Base-by-base conservation (phyloP, 192 early-diverging fungal genomes). In the Backusella psychrophila region DNA sequence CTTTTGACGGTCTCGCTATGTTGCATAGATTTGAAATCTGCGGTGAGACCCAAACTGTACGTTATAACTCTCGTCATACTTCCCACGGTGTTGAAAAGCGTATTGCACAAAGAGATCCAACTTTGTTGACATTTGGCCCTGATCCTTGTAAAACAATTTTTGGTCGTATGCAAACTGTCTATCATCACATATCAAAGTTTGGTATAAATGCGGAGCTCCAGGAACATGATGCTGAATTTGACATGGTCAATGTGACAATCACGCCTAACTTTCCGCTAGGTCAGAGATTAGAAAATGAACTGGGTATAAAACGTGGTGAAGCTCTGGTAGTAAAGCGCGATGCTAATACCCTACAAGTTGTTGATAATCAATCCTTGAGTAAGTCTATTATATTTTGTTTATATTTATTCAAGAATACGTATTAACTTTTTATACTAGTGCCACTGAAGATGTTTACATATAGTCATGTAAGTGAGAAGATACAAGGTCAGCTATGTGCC, bases 191-290 rank as follows among this genome's bases (percentile, higher is more conserved):
- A 19, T 72, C 72, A 5, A 74, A 71, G 15, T 75, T 81, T 71
- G 73, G 69, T 1, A 49, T 56, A 9, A 75, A 81, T 34, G 76
- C 72, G 17, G 19, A 52, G 23, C 34, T 71, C 6, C 73, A 75
- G 46, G 82, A 83, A 23, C 9, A 6, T 4, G 82, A 83, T 69
- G 75, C 82, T n/a, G 78, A 80, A 53, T 83, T 74, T 68, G 82
- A 83, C 34, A 77, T 80, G 73, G 82, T 83, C 15, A 83, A 83
- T 39, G 78, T 83, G 15, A 83, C 82, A 7, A 74, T 80, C 56
- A 83, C 82, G 4, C 82, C 82, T 3, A 83, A 83, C 66, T 83
- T 83, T 71, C 82, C 82, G 3, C 39, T 83, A 6, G 82, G 82
- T 3, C 41, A 65, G 23, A 15, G 17, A 5, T 69, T 80, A 2